Conservation (phyloP, 139 green algal genomes). For the Coelastrella sp. region DNA sequence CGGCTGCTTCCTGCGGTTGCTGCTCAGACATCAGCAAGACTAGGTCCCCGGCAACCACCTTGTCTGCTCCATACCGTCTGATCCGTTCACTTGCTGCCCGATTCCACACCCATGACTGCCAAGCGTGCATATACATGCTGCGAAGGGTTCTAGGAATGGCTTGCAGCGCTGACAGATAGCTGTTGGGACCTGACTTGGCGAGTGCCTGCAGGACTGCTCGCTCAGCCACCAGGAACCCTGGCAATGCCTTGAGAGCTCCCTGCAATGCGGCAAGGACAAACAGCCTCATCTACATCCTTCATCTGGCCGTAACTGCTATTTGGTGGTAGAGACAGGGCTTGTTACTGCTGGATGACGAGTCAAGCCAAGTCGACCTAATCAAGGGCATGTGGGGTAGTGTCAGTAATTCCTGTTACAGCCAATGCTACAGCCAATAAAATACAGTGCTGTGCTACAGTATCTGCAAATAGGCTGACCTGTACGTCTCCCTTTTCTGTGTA, state of each 20-base stretch:
- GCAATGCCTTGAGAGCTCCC: slow-evolving; percentile 72
- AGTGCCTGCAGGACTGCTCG: slow-evolving; percentile 68
- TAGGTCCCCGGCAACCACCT: slow-evolving; percentile 82
- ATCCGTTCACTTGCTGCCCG: slow-evolving; percentile 74
- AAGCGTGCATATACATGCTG: slow-evolving; percentile 96
- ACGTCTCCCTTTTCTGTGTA: slow-evolving; percentile 49
- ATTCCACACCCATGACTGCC: slow-evolving; percentile 95
- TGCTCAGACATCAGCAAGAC: slow-evolving; percentile 58
- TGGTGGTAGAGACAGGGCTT: too few species aligned
- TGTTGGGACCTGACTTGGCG: not conserved
- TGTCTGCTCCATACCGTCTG: slow-evolving; percentile 58
- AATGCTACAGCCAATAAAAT: too few species aligned
- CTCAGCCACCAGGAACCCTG: slow-evolving; percentile 71
- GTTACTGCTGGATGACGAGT: too few species aligned
- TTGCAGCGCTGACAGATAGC: slow-evolving; percentile 32
- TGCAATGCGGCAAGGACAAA: not conserved
- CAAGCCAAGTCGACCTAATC: too few species aligned
- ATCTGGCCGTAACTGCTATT: too few species aligned
- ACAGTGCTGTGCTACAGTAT: too few species aligned
- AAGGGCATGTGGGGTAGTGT: too few species aligned
- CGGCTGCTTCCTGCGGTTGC: slow-evolving; percentile 1
- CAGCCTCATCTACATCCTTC: too few species aligned
- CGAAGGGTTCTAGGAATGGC: slow-evolving; percentile 85
- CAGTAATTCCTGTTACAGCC: too few species aligned
- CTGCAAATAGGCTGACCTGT: slow-evolving; percentile 27